phyloP scores from a whole-genome alignment of 768 basidiomycete genomes.

The Pulveroboletus sp. region DNA sequence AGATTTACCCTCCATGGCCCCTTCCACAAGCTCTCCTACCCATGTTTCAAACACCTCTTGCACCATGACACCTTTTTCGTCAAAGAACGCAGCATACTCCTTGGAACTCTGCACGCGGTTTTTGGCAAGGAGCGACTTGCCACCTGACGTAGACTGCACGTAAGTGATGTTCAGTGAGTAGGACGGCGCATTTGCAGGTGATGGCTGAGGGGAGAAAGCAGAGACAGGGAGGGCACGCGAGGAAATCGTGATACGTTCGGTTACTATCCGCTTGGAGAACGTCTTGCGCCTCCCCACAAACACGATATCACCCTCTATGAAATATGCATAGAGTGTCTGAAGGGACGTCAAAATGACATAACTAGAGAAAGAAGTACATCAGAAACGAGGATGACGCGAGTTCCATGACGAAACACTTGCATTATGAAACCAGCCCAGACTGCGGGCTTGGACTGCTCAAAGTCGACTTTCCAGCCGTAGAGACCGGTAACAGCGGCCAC shows the following conservation, averaged over 20 bases:
- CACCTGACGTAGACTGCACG: constrained; percentile 75
- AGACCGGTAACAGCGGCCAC: constrained; percentile 76
- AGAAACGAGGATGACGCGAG: constrained; percentile 2
- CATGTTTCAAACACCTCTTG: constrained; percentile 71
- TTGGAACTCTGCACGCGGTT: constrained; percentile 54
- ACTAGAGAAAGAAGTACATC: constrained; percentile 35
- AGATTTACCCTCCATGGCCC: constrained; percentile 65
- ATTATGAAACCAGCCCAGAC: constrained; percentile 74
- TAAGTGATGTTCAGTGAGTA: constrained; percentile 68
- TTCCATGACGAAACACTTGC: constrained; percentile 42
- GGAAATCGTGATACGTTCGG: constrained; percentile 78
- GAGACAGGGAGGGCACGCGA: constrained; percentile 56
- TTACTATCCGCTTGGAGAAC: constrained; percentile 88
- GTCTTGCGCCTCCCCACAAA: constrained; percentile 90
- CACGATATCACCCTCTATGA: constrained; percentile 77
- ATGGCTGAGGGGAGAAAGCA: constrained; percentile 7
- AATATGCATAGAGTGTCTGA: constrained; percentile 80
- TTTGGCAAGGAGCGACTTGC: constrained; percentile 78
- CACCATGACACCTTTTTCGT: constrained; percentile 73
- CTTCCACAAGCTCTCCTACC: constrained; percentile 70
- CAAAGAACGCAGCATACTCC: constrained; percentile 73
- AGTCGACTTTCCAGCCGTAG: constrained; percentile 85
- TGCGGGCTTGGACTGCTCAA: constrained; percentile 79
- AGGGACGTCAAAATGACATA: constrained; percentile 69
- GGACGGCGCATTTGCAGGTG: constrained; percentile 49